Percentiles rank a stretch among this genome's conserved stretches.
phyloP scores from a whole-genome alignment of 1,284 basidiomycete genomes.

The Cerrena zonata region DNA sequence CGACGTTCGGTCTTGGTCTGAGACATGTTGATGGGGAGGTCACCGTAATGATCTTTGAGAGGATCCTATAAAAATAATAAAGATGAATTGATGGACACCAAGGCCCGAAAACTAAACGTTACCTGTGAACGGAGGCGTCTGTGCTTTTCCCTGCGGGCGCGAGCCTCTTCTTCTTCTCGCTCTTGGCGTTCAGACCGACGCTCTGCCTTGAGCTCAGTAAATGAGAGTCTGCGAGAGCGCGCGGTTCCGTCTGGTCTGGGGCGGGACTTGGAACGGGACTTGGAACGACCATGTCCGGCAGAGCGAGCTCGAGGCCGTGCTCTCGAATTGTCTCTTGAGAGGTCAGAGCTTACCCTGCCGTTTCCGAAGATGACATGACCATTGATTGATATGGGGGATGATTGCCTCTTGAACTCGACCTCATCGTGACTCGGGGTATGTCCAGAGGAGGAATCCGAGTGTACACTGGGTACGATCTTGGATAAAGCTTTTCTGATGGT shows the following conservation, averaged over 20 bases:
- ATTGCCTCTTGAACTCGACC: too few species aligned
- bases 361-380: neutral
- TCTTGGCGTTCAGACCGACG: conserved; percentile 1
- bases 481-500: neutral
- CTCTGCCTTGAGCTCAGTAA: conserved; percentile 5
- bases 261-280: neutral
- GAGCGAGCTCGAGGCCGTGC: neutral
- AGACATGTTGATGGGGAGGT: conserved; percentile 46
- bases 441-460: neutral
- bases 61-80: conserved; percentile 49
- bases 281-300: neutral
- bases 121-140: neutral
- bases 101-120: too few species aligned
- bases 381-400: too few species aligned
- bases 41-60: conserved; percentile 59
- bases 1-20: conserved; percentile 24
- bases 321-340: too few species aligned
- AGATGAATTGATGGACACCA: neutral
- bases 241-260: neutral
- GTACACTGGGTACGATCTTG: neutral
- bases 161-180: neutral
- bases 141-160: neutral
- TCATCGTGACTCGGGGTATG: neutral
- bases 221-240: neutral
- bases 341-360: neutral